Evolutionary conservation across 768 basidiomycete genomes (phyloP), one percentile per base, ranked within the genome.

Genomic region (Filobasidium wieringae): DNA sequence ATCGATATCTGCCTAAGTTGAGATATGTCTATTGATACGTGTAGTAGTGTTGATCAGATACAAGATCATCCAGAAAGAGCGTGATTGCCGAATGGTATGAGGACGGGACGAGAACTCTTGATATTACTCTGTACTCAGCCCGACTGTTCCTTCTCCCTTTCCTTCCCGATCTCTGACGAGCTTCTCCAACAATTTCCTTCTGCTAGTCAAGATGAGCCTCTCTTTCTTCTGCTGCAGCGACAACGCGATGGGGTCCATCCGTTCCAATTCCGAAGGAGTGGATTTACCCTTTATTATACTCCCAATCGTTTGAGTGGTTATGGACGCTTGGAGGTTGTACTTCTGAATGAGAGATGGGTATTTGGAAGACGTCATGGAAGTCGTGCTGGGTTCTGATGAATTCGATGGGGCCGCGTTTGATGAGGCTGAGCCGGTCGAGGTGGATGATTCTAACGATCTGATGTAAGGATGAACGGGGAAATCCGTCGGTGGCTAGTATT

Each of bases 201-300:
- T 70, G 15, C 71, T 71, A 52, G 71, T 69, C 17, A 74, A 57
- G 26, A 74, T 66, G 70, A 74, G 68, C 53, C 59, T 50, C 63
- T 72, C 72, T 56, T 74, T 74, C 57, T 71, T 59, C 60, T 68
- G 66, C 57, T 54, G 68, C 59, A 74, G 54, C 9, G 61, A 66
- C 43, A 55, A 49, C 61, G 71, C 69, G 39, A 71, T 54, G 54
- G 62, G 68, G 43, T 57, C 62, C 47, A 67, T 67, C 47, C 63
- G 63, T 22, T 64, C 71, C 72, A 70, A 72, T 39, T 68, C 68
- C 17, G 54, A 57, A 26, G 36, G 47, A 1, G 37, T 51, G 15
- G 36, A 15, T 33, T 45, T 27, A n/a, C 33, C 32, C 22, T 53
- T 40, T 24, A n/a, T 43, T 19, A 30, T 43, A 24, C 41, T 60